Conservation (phyloP, 2,329 filamentous ascomycete species). For the Aspergillus sp. region DNA sequence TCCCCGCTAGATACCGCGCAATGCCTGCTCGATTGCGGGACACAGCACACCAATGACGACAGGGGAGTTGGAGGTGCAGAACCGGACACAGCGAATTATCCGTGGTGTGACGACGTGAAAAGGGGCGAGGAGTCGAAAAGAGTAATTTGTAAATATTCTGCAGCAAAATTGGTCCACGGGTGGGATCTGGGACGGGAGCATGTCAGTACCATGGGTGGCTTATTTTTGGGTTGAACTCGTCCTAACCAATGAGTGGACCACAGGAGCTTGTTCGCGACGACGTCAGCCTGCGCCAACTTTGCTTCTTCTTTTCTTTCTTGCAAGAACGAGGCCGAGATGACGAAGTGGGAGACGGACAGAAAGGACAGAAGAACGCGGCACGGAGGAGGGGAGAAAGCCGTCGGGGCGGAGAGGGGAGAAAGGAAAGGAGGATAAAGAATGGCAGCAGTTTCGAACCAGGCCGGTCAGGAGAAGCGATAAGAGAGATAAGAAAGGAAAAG, state of each 20-base stretch:
- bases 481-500: not conserved
- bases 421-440: not conserved
- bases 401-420: not conserved
- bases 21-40: too few species aligned
- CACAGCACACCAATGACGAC: too few species aligned
- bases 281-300: too few species aligned
- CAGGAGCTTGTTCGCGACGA: not conserved
- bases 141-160: constrained; percentile 27
- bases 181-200: constrained; percentile 5
- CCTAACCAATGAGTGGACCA: not conserved
- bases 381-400: not conserved
- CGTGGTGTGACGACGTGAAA: too few species aligned
- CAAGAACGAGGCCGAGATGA: too few species aligned
- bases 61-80: constrained; percentile 8
- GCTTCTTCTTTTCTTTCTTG: too few species aligned
- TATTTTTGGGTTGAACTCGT: not conserved
- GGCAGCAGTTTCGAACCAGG: not conserved
- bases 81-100: constrained; percentile 9
- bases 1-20: too few species aligned
- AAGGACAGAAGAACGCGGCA: not conserved
- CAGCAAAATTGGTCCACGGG: constrained; percentile 9
- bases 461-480: not conserved
- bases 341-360: not conserved
- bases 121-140: constrained; percentile 17
- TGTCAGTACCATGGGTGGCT: constrained; percentile 11